phyloP scores from a whole-genome alignment of 176 grass and related monocot species.

The Aegilops umbellulata region DNA sequence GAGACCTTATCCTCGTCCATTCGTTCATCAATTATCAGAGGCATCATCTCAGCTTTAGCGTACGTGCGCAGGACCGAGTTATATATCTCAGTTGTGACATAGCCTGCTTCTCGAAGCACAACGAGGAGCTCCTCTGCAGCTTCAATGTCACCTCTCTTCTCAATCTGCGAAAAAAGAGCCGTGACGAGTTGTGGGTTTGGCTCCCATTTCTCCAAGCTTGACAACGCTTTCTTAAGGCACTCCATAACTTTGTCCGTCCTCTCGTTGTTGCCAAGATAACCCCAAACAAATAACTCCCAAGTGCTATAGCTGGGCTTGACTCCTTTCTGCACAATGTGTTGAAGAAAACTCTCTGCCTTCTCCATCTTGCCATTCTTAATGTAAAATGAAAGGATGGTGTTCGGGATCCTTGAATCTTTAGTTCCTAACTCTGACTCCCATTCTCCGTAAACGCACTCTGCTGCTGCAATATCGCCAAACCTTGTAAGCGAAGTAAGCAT shows the following conservation, averaged over 20 bases:
- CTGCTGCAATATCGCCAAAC: conserved; percentile 53
- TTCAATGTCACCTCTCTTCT: conserved; percentile 54
- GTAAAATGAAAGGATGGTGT: conserved; percentile 73
- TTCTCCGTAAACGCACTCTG: conserved; percentile 46
- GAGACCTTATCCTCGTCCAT: conserved; percentile 66
- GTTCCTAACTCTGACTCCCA: conserved; percentile 60
- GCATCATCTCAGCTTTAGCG: conserved; percentile 55
- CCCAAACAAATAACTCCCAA: conserved; percentile 64
- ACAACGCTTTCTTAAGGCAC: conserved; percentile 63
- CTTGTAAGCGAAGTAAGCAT: conserved; percentile 76
- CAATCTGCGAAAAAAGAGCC: conserved; percentile 41
- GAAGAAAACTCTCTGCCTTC: conserved; percentile 53
- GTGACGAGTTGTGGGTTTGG: conserved; percentile 49
- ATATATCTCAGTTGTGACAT: conserved; percentile 70
- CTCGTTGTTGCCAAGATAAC: conserved; percentile 48
- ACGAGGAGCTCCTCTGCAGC: conserved; percentile 63
- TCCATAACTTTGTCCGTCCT: conserved; percentile 48
- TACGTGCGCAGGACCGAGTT: conserved; percentile 70
- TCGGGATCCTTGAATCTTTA: conserved; percentile 54
- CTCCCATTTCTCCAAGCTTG: conserved; percentile 70
- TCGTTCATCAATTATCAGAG: conserved; percentile 72
- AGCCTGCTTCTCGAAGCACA: conserved; percentile 52
- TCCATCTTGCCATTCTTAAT: conserved; percentile 58
- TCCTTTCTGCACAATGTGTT: conserved; percentile 32
- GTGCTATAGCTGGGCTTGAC: conserved; percentile 76